These are phyloP conservation scores for Penicillium glabrum DNA, from an alignment of 2,329 filamentous ascomycete genomes.

Conservation along the genomic window DNA sequence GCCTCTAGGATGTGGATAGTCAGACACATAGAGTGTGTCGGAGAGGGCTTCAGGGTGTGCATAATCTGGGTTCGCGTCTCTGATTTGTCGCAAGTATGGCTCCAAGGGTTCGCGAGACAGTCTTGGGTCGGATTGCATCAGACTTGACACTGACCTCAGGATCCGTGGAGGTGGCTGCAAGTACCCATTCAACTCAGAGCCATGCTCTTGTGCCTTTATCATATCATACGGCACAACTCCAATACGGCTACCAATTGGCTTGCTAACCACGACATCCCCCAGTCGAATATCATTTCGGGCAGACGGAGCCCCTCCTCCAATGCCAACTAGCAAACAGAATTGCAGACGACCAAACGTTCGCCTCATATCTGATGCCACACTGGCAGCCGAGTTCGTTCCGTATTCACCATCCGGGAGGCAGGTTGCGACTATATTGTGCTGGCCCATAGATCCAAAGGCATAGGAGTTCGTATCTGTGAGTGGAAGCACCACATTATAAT, in stretches of 20 bases:
- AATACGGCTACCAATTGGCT: neutral
- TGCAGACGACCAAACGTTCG: neutral
- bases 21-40: neutral
- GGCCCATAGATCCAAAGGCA: neutral
- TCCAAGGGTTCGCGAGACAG: neutral
- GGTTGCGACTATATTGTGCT: neutral
- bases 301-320: neutral
- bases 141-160: neutral
- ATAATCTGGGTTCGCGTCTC: neutral
- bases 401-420: neutral
- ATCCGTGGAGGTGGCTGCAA: neutral
- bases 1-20: neutral
- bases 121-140: neutral
- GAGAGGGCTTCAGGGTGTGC: neutral
- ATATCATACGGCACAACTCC: neutral
- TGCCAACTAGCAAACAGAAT: neutral
- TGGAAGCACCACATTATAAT: neutral
- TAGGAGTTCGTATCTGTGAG: neutral
- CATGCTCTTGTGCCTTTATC: neutral
- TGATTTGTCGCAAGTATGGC: neutral
- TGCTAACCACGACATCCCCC: neutral
- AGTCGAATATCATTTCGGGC: neutral
- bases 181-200: neutral
- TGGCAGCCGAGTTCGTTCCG: neutral
- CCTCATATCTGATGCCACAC: neutral